Base-by-base conservation (phyloP, 2,329 filamentous ascomycete species). In the Diatrype stigma region DNA sequence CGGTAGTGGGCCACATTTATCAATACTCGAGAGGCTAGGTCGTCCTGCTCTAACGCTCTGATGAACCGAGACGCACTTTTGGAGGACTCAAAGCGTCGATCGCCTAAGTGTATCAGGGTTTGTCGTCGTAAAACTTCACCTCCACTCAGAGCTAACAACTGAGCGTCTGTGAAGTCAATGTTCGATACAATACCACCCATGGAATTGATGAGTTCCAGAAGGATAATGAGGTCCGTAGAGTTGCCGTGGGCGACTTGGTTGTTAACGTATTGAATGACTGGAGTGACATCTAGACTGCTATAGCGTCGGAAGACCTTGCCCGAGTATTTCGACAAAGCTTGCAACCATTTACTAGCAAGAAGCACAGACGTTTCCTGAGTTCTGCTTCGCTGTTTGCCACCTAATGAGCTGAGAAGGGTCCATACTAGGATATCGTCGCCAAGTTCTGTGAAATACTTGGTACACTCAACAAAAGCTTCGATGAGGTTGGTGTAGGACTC, bases 401-500 rank as follows among this genome's bases (percentile, higher is more conserved):
- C 76, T 12, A 87, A 72, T 2, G 84, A 84, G 63, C 85, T 95
- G 70, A 99, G 83, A 42, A 99, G 76, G 19, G 90, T 90, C 91
- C 93, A 99, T 3, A 90, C 89, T 42, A 99, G 77, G 30, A 96
- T 89, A 68, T 99, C 94, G 66, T 96, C 96, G 0, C 90, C 93
- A 35, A 99, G 74, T 49, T 89, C 85, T 1, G 93, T 96, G 60
- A 97, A 96, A 67, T 96, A 96, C 61, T 90, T 87, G 37, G 90
- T 91, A 63, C 92, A 96, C 66, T 96, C 91, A 14, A 97, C 92
- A 54, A 99, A 90, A 5, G 90, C 90, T 55, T 96, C 90, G 51
- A 96, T 96, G 54, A 99, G 80, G 65, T 97, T 99, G 65, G 88
- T 89, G 67, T 99, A 99, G 0, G 88, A 86, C 69, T 99, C 92